Evolutionary conservation across 164 flowering plant genomes (phyloP).

Genomic region (Taxillus chinensis): DNA sequence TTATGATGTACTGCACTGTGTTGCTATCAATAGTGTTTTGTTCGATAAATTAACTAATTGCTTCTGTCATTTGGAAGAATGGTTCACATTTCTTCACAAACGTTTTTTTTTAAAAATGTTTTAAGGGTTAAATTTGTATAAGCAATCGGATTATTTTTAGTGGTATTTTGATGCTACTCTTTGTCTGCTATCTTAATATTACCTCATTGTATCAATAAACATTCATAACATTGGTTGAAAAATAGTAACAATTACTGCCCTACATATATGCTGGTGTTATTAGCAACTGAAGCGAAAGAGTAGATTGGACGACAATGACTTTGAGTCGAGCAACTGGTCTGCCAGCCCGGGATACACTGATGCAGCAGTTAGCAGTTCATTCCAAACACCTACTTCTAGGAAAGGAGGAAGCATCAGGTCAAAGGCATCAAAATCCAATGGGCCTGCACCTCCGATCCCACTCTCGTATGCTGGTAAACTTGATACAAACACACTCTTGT

Average conservation of each 20-base stretch:
- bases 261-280: not conserved
- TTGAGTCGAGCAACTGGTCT: conserved; percentile 28
- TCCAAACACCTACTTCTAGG: conserved; percentile 38
- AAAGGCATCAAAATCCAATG: conserved; percentile 34
- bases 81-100: too few species aligned
- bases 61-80: too few species aligned
- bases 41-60: too few species aligned
- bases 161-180: too few species aligned
- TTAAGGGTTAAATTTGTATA: too few species aligned
- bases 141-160: too few species aligned
- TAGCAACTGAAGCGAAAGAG: conserved; percentile 49
- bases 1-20: too few species aligned
- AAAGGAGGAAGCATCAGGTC: conserved; percentile 49
- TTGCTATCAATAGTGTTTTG: too few species aligned
- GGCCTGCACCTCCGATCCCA: conserved; percentile 54
- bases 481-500: not conserved
- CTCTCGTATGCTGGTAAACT: conserved; percentile 49
- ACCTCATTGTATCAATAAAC: too few species aligned
- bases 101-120: too few species aligned
- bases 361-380: conserved; percentile 21
- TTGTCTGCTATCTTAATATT: too few species aligned
- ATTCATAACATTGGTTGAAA: too few species aligned
- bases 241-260: not conserved
- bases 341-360: conserved; percentile 21
- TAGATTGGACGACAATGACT: conserved; percentile 33